Conservation (phyloP, 2,329 filamentous ascomycete genomes). For the Incumbomyces delicatus region DNA sequence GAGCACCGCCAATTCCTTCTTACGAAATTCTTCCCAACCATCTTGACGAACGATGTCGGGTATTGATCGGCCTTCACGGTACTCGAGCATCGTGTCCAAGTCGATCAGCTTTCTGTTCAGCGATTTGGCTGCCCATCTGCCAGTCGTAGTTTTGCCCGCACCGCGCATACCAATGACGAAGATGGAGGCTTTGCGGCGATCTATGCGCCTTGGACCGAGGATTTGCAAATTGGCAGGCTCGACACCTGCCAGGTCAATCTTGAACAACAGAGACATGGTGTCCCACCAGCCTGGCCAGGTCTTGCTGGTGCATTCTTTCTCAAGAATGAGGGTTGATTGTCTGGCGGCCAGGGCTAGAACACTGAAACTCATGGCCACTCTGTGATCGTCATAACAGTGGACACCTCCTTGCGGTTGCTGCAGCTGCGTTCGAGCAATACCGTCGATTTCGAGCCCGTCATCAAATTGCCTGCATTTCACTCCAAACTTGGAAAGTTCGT, state of each 20-base stretch:
- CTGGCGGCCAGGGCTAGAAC: conserved; percentile 69
- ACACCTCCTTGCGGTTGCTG: conserved; percentile 56
- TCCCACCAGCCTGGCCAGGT: conserved; percentile 99
- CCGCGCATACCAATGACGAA: conserved; percentile 97
- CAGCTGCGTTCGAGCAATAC: conserved; percentile 42
- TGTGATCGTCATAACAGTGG: conserved; percentile 93
- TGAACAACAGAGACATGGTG: conserved; percentile 66
- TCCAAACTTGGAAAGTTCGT: conserved; percentile 87
- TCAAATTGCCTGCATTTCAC: conserved; percentile 78
- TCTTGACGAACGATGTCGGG: conserved; percentile 69
- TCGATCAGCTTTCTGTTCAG: conserved; percentile 73
- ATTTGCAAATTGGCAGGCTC: conserved; percentile 41
- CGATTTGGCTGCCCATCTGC: conserved; percentile 69
- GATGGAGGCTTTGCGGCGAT: conserved; percentile 53
- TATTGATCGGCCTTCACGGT: conserved; percentile 62
- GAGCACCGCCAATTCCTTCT: conserved; percentile 66
- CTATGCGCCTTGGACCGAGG: conserved; percentile 28
- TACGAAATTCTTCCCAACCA: conserved; percentile 84
- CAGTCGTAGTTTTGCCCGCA: conserved; percentile 90
- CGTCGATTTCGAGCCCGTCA: conserved; percentile 71
- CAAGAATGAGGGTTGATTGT: conserved; percentile 64
- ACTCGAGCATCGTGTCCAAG: conserved; percentile 78
- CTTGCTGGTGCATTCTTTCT: conserved; percentile 90
- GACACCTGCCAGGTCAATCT: conserved; percentile 64
- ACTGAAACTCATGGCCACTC: conserved; percentile 97